Percentiles rank a stretch among this genome's conserved stretches.
Conservation (phyloP, 1,284 basidiomycete species). For the Puccinia sorghi region DNA sequence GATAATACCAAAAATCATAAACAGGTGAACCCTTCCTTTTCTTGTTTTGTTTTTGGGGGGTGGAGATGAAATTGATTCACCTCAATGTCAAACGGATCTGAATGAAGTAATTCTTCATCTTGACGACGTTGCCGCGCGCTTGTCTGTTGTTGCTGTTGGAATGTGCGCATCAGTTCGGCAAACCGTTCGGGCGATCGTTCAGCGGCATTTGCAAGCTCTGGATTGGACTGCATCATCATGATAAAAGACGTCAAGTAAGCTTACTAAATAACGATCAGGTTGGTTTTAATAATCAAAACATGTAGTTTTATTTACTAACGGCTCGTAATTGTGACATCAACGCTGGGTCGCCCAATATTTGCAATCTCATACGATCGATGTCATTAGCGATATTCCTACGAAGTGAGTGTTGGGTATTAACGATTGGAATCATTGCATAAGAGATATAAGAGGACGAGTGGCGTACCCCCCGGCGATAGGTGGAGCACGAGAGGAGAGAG, state of each 20-base stretch:
- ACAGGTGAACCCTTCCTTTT: not conserved
- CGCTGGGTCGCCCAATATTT: constrained; percentile 76
- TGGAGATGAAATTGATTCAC: constrained; percentile 54
- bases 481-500: not conserved
- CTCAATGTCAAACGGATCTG: constrained; percentile 85
- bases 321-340: constrained; percentile 74
- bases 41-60: not conserved
- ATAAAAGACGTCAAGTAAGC: constrained; percentile 52
- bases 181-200: constrained; percentile 70
- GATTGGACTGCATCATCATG: constrained; percentile 65
- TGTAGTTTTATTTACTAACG: constrained; percentile 59
- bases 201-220: constrained; percentile 75
- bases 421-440: not conserved
- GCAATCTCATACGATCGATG: constrained; percentile 83
- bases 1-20: not conserved
- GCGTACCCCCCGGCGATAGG: constrained; percentile 38
- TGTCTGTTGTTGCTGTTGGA: constrained; percentile 65
- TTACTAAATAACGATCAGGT: constrained; percentile 19
- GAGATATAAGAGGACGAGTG: not conserved
- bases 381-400: constrained; percentile 61
- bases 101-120: constrained; percentile 63
- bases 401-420: not conserved
- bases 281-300: not conserved
- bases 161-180: constrained; percentile 69
- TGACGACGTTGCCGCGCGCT: constrained; percentile 63